A percentile compares a stretch with the other conserved stretches of the same genome.
phyloP scores from a whole-genome alignment of 306 rosid genomes.

The Alnus rubra region DNA sequence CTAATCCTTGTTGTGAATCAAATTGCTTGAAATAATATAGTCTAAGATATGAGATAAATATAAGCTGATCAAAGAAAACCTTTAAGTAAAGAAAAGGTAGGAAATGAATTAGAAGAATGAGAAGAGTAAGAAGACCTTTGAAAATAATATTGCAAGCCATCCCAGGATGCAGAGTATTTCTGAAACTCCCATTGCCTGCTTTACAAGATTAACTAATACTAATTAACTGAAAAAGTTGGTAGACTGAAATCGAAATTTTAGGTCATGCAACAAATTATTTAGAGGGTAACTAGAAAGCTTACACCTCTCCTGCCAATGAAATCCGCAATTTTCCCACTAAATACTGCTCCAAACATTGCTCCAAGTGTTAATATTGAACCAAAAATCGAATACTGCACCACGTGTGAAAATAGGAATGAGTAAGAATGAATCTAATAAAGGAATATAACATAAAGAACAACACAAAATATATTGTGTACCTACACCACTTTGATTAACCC shows the following conservation, averaged over 20 bases:
- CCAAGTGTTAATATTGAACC: slow-evolving; percentile 43
- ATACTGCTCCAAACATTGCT: slow-evolving; percentile 39
- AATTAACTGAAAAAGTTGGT: neutral
- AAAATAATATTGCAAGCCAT: slow-evolving; percentile 57
- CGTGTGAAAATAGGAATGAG: neutral
- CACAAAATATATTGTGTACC: neutral
- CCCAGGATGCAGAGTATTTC: slow-evolving; percentile 74
- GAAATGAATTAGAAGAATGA: neutral
- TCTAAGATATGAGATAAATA: neutral
- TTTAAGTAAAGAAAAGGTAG: neutral
- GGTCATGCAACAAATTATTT: no score
- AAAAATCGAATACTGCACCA: slow-evolving; percentile 42
- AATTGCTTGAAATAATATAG: neutral
- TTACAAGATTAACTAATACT: slow-evolving; percentile 22
- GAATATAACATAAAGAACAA: neutral
- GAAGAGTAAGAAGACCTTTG: slow-evolving; percentile 44
- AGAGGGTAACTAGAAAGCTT: no score
- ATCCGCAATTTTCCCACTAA: slow-evolving; percentile 37
- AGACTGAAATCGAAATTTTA: neutral
- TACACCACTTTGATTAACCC: neutral
- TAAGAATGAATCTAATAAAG: no score
- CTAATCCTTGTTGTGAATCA: neutral
- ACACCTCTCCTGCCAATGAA: slow-evolving; percentile 47
- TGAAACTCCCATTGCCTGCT: slow-evolving; percentile 76
- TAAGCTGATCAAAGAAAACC: neutral